Base-by-base conservation (phyloP, 805 yeast genomes). In the Yarrowia deformans region DNA sequence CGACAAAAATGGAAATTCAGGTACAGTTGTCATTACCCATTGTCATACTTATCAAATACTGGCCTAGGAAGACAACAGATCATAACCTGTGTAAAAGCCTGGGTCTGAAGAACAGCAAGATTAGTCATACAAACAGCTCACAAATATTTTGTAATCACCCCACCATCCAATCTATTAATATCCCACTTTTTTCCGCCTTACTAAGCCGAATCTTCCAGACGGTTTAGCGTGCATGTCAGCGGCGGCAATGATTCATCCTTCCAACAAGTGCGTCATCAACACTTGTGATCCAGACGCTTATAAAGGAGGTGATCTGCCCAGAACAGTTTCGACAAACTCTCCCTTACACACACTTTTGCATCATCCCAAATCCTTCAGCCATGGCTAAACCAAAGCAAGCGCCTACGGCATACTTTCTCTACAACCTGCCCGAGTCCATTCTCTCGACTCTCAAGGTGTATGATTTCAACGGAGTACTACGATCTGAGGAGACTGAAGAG, bases 161-260 rank as follows among this genome's bases (percentile, higher is more conserved):
- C 29, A 3, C 37, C 8, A 9, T 1, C 13, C 1, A 14, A 14
- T 32, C 52, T 60, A 60, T 60, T 45, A 43, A 32, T 43, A 43
- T n/a, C n/a, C 52, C 29, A 23, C 29, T 23, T 23, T 2, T 14
- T 60, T 10, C 3, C 2, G 2, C 19, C 14, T 60, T 45, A 35
- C 18, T 48, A 48, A 32, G 37, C 42, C 10, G 43, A 60, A 43
- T 45, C 9, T 45, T 45, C 45, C 32, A 14, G 39, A 18, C 29
- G 39, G 18, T 45, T 46, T 60, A 18, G 32, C 42, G 32, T 60
- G 66, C 66, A 45, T 60, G 32, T 9, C 14, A 18, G 42, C n/a
- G 12, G 66, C 66, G 66, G 66, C 66, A 60, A 60, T 60, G 66
- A 60, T 60, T 60, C 66, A 60, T 45, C 42, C 32, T 43, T 60